Base-by-base conservation (phyloP, 768 basidiomycete genomes). In the Harrya chromipes region DNA sequence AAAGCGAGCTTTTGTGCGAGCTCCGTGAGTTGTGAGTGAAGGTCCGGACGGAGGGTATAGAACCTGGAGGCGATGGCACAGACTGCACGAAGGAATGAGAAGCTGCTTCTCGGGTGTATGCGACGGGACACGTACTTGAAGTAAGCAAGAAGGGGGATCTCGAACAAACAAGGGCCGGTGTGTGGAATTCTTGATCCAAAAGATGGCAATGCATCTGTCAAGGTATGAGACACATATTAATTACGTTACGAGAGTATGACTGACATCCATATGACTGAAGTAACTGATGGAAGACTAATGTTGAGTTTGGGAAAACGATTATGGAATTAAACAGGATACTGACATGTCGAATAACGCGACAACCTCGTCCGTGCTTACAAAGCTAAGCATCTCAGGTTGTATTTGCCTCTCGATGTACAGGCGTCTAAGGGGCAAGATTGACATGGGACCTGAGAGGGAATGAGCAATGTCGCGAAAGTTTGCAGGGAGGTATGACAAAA, bases 41-140 rank as follows among this genome's bases (percentile, higher is more conserved):
- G 78, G 24, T 94, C 94, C 13, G 88, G 83, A 27, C 89, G 85
- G 31, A 77, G 75, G 1, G 80, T 76, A 68, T 95, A 94, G 69
- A 92, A 97, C 64, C 90, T 89, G 61, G 90, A 85, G 3, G 95
- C 84, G 47, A 97, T 87, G n/a, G 95, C 87, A 65, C 94, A 97
- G 54, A 99, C 94, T 97, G 56, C 19, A 44, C 20, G 43, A 46
- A 33, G 13, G 20, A 29, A 26, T 43, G 49, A 39, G 56, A 47
- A 47, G 31, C 43, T 36, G 40, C n/a, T 9, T 7, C 16, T 42
- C 14, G 29, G 14, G 33, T 43, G 31, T 20, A 26, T 21, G 38
- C 16, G 37, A 33, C 11, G 59, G 43, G 38, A 24, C 17, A 79
- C 85, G 51, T 60, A 90, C 90, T 89, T 17, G 94, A 92, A 16